Base-by-base conservation (phyloP, 768 basidiomycete species). In the Russula vinacea region DNA sequence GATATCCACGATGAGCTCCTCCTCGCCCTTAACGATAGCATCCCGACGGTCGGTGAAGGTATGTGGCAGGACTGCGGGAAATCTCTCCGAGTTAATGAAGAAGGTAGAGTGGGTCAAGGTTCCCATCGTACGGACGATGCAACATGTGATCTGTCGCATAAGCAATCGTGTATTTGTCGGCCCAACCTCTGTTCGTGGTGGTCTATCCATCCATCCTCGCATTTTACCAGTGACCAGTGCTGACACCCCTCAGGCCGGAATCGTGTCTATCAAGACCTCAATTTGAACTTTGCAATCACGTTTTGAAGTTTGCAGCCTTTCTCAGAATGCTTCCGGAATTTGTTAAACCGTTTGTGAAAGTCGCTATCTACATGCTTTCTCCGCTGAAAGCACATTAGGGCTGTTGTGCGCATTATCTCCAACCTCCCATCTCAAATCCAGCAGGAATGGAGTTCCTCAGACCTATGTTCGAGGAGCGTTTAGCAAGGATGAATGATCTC, bases 141-240 rank as follows among this genome's bases (percentile, higher is more conserved):
- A 66, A 60, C 66, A 70, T 22, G 71, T 76, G 26, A 62, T 76
- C 5, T 71, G 72, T 6, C 70, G 73, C 10, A 66, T 70, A 4
- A 70, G 70, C n/a, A 77, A 73, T 57, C 74, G 77, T 2, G 63
- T 75, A 33, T 77, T 78, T 58, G 72, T 78, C 5, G 77, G 77
- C 10, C 29, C 71, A 9, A 74, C 75, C 53, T 73, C 0, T 78
- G 77, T 79, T 54, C 54, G 74, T 66, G 24, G 11, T 32, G 16
- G 10, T 26, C 22, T 8, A 14, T 50, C 44, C 39, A 37, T 52
- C 32, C 7, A 37, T 56, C 13, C 49, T 32, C 24, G 13, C 14
- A 24, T 33, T 35, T n/a, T 9, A 3, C 13, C 22, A 5, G n/a
- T n/a, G n/a, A n/a, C n/a, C n/a, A n/a, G 33, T 32, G 19, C 60